Percentiles rank a stretch among this genome's conserved stretches.
phyloP scores from a whole-genome alignment of 176 grass and related monocot genomes.

The Aegilops umbellulata region DNA sequence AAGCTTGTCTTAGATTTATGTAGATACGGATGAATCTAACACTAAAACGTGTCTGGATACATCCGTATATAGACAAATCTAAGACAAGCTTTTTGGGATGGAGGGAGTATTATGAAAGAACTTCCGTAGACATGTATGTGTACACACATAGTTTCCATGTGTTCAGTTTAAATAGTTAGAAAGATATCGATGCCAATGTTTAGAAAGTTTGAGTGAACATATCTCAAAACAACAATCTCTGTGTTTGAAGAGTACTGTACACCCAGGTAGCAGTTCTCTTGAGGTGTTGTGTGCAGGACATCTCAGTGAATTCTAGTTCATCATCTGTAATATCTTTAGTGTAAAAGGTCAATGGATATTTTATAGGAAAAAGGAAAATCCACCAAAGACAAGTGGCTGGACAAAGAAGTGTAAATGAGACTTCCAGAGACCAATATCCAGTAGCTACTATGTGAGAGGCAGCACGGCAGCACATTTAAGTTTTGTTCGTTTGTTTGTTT shows the following conservation, averaged over 20 bases:
- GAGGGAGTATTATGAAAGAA: neutral
- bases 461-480: neutral
- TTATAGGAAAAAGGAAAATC: neutral
- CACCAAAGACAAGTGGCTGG: neutral
- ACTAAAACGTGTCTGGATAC: too few relatives aligned
- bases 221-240: neutral
- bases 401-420: neutral
- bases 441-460: neutral
- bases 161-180: neutral
- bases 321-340: neutral
- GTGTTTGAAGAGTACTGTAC: neutral
- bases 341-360: neutral
- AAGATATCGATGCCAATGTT: neutral
- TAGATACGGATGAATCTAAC: too few relatives aligned
- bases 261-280: neutral
- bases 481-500: neutral
- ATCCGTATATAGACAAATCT: too few relatives aligned
- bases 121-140: neutral
- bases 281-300: neutral
- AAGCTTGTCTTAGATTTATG: too few relatives aligned
- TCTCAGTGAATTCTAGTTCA: slow-evolving; percentile 9
- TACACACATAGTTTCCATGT: neutral
- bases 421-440: slow-evolving; percentile 18
- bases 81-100: too few relatives aligned
- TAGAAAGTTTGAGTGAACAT: neutral